Evolutionary conservation across 305 asterid species (phyloP).

Genomic region (Solanum hybrid): DNA sequence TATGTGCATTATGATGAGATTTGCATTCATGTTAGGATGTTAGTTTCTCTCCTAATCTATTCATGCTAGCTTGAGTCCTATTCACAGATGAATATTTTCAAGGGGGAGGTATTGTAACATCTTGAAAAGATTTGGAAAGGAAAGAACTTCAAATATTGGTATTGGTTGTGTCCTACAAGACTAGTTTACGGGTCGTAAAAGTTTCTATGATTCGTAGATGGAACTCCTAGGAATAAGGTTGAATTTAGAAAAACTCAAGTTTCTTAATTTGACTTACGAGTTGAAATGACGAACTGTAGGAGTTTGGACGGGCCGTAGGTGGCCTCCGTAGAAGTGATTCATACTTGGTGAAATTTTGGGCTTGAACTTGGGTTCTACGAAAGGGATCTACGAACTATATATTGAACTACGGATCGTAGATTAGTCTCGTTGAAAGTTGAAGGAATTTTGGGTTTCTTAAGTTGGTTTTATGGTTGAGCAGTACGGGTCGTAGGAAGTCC

Average conservation of each 20-base stretch:
- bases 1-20: not conserved
- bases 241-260: not conserved
- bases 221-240: not conserved
- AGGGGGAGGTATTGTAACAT: not conserved
- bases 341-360: not conserved
- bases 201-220: not conserved
- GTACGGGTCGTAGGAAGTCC: not conserved
- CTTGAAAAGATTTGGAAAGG: not conserved
- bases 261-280: not conserved
- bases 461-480: not conserved
- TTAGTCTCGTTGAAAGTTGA: not conserved
- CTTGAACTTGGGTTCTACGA: not conserved
- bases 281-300: not conserved
- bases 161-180: not conserved
- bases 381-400: not conserved
- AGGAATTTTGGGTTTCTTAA: not conserved
- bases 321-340: not conserved
- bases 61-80: not conserved
- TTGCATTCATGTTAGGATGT: not conserved
- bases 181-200: not conserved
- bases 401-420: not conserved
- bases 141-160: not conserved
- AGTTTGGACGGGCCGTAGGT: not conserved
- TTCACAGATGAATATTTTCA: not conserved
- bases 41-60: not conserved